A percentile compares a stretch with the other conserved stretches of the same genome.
phyloP scores from a whole-genome alignment of 2,329 filamentous ascomycete genomes.

The Paraphoma sp. region DNA sequence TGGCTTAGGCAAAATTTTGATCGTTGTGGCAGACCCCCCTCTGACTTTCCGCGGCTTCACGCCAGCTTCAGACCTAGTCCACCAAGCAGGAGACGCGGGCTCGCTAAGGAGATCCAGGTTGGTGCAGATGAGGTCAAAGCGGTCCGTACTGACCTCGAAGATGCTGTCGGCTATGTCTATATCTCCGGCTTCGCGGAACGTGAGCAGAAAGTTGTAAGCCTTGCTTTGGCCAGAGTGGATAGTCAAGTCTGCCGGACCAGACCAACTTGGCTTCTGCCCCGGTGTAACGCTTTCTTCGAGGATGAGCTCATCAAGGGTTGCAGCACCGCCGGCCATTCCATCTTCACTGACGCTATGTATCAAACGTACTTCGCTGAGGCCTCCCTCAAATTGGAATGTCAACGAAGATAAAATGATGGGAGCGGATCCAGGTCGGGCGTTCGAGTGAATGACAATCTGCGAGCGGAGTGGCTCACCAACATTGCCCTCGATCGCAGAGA shows the following conservation, averaged over 20 bases:
- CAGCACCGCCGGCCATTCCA: slow-evolving; percentile 1
- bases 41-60: slow-evolving; percentile 39
- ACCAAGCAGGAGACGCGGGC: slow-evolving; percentile 39
- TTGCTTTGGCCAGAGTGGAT: slow-evolving; percentile 71
- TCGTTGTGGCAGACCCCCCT: slow-evolving; percentile 53
- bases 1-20: slow-evolving; percentile 84
- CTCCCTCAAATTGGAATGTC: slow-evolving; percentile 61
- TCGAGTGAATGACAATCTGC: slow-evolving; percentile 62
- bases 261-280: slow-evolving; percentile 50
- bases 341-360: no score
- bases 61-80: slow-evolving; percentile 31
- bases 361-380: slow-evolving; percentile 34
- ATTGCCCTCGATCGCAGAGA: slow-evolving; percentile 61
- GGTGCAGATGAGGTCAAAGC: slow-evolving; percentile 72
- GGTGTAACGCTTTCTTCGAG: slow-evolving; percentile 36
- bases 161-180: slow-evolving; percentile 70
- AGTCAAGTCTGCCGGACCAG: slow-evolving; percentile 68
- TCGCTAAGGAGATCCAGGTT: slow-evolving; percentile 53
- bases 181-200: slow-evolving; percentile 82
- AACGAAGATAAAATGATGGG: slow-evolving; percentile 58
- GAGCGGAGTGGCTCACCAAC: slow-evolving; percentile 64
- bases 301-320: slow-evolving; percentile 26
- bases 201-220: slow-evolving; percentile 74
- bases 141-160: slow-evolving; percentile 67
- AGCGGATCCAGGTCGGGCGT: slow-evolving; percentile 52